Percentiles rank a stretch among this genome's conserved stretches.
Conservation (phyloP, 306 rosid species). For the Myrica gale region DNA sequence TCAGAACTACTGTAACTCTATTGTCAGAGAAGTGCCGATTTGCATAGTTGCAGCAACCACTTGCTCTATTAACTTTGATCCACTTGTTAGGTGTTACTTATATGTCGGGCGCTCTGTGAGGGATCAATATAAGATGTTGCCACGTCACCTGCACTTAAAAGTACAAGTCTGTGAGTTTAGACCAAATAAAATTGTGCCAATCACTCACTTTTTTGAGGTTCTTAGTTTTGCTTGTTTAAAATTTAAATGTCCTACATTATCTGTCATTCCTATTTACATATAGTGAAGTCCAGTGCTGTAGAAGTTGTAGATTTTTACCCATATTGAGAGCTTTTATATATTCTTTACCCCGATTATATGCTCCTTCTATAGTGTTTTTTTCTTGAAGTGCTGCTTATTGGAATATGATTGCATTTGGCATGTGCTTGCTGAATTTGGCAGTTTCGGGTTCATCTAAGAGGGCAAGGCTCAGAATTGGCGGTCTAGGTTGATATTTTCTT, state of each 20-base stretch:
- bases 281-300: not conserved
- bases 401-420: constrained; percentile 23
- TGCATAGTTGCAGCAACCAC: no score
- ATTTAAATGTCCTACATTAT: not conserved
- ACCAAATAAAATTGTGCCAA: not conserved
- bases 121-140: not conserved
- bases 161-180: not conserved
- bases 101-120: no score
- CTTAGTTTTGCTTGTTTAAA: not conserved
- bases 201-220: not conserved
- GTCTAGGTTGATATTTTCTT: constrained; percentile 28
- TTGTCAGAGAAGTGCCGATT: no score
- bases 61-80: no score
- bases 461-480: constrained; percentile 18
- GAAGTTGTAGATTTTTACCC: not conserved
- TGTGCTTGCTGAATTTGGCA: constrained; percentile 28
- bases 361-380: not conserved
- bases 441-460: constrained; percentile 26
- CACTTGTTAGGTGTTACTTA: not conserved
- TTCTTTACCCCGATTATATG: not conserved
- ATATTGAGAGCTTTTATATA: not conserved
- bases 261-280: not conserved
- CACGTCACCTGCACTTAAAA: not conserved
- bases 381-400: not conserved
- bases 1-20: no score